A percentile compares a stretch with the other conserved stretches of the same genome.
phyloP scores from a whole-genome alignment of 1,284 basidiomycete genomes.

The Malassezia yamatoensis region DNA sequence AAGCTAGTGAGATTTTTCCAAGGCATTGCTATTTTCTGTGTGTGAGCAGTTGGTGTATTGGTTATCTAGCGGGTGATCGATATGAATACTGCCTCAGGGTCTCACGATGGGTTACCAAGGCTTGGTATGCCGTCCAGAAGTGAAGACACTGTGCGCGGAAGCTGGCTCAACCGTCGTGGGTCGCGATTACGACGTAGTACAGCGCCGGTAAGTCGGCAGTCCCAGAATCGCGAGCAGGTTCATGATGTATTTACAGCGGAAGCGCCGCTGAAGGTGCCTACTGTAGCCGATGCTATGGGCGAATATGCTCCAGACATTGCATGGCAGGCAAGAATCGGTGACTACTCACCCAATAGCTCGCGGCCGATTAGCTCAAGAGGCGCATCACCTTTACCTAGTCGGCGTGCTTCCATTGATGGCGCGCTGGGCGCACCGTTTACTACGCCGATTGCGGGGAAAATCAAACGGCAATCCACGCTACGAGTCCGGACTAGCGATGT shows the following conservation, averaged over 20 bases:
- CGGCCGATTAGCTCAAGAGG: not conserved
- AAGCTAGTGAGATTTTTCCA: no score
- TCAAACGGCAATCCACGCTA: not conserved
- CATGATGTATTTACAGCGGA: not conserved
- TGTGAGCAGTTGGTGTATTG: no score
- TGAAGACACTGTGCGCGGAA: not conserved
- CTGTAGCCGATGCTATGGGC: not conserved
- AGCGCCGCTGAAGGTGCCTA: not conserved
- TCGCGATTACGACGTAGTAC: conserved; percentile 1
- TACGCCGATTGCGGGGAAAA: not conserved
- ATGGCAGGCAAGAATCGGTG: not conserved
- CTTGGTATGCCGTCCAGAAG: not conserved
- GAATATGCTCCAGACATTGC: not conserved
- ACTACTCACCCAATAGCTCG: not conserved
- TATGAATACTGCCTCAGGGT: not conserved
- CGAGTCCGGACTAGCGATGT: not conserved
- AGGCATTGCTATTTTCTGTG: no score
- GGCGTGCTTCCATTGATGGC: not conserved
- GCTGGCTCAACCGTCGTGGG: conserved; percentile 1
- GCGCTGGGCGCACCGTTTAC: not conserved
- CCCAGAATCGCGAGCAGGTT: not conserved
- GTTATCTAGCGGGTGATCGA: not conserved
- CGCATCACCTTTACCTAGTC: not conserved
- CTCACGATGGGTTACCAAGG: not conserved
- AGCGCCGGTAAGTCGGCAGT: no score